Percentiles rank a stretch among this genome's conserved stretches.
Evolutionary conservation across 2,329 filamentous ascomycete genomes (phyloP).

Genomic region (Beauveria pseudobassiana): DNA sequence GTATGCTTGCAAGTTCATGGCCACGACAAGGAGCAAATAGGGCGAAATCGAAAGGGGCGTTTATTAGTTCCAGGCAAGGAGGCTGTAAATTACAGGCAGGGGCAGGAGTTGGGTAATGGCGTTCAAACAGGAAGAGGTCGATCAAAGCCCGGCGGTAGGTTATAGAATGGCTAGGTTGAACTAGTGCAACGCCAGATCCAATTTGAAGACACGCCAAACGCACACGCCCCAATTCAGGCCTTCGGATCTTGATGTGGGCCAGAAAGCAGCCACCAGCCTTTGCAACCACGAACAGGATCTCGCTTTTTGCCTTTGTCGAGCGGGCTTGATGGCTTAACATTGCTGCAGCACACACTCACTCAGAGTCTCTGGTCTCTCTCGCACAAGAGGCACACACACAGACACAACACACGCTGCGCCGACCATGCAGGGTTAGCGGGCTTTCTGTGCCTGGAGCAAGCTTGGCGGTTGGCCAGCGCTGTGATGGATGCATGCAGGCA

Average conservation of each 20-base stretch:
- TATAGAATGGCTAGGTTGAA: constrained; percentile 3
- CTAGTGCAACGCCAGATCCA: constrained; percentile 12
- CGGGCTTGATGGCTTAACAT: constrained; percentile 2
- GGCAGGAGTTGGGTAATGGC: neutral
- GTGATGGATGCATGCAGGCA: constrained; percentile 17
- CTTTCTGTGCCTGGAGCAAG: constrained; percentile 8
- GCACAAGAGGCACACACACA: neutral
- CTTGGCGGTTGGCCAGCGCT: constrained; percentile 15
- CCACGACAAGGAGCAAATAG: constrained; percentile 10
- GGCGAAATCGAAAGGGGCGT: constrained; percentile 11
- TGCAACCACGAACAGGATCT: constrained; percentile 9
- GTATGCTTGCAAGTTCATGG: constrained; percentile 10
- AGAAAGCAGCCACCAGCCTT: constrained; percentile 17
- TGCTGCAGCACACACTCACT: neutral
- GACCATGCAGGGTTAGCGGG: neutral
- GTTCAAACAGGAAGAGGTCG: constrained; percentile 9
- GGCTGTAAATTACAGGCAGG: no score
- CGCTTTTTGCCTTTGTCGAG: constrained; percentile 13
- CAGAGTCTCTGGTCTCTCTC: no score
- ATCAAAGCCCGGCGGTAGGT: constrained; percentile 9
- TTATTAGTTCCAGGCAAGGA: constrained; percentile 8
- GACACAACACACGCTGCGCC: neutral
- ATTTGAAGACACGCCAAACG: constrained; percentile 8
- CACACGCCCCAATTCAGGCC: constrained; percentile 19
- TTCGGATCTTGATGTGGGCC: constrained; percentile 31